These are phyloP conservation scores for Pichia sp. DNA, from an alignment of 1,139 yeast genomes.

Conservation along the genomic window DNA sequence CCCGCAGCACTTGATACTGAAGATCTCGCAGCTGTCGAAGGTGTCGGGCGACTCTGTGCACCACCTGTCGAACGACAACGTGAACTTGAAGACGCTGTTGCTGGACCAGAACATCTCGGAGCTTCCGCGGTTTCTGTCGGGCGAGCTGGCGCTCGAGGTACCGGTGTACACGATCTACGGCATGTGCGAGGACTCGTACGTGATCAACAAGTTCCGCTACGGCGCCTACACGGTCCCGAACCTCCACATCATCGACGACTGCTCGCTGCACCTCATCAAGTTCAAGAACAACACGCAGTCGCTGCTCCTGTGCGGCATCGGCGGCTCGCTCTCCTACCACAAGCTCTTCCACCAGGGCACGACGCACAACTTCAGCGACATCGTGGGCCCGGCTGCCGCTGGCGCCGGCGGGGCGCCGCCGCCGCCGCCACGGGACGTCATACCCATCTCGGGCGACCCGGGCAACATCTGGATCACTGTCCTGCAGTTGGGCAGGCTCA, in stretches of 20 bases:
- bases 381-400: slow-evolving; percentile 12
- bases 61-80: slow-evolving; percentile 33
- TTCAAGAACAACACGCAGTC: slow-evolving; percentile 38
- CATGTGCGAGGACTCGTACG: slow-evolving; percentile 67
- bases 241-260: slow-evolving; percentile 59
- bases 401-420: too few species aligned
- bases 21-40: slow-evolving; percentile 44
- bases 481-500: slow-evolving; percentile 62
- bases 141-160: slow-evolving; percentile 45
- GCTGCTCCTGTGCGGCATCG: slow-evolving; percentile 61
- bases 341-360: slow-evolving; percentile 67
- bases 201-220: slow-evolving; percentile 55
- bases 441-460: slow-evolving; percentile 59
- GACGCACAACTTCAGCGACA: slow-evolving; percentile 28
- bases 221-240: slow-evolving; percentile 54
- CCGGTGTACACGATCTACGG: slow-evolving; percentile 79
- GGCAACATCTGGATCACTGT: slow-evolving; percentile 76
- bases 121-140: slow-evolving; percentile 47
- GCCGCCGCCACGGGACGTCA: slow-evolving; percentile 16
- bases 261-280: slow-evolving; percentile 38
- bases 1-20: slow-evolving; percentile 42
- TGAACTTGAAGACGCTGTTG: slow-evolving; percentile 38
- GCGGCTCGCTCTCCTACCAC: slow-evolving; percentile 67
- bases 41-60: slow-evolving; percentile 40
- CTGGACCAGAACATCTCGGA: slow-evolving; percentile 47